Evolutionary conservation across 2,329 filamentous ascomycete genomes (phyloP).

Genomic region (Hymenoscyphus repandus): DNA sequence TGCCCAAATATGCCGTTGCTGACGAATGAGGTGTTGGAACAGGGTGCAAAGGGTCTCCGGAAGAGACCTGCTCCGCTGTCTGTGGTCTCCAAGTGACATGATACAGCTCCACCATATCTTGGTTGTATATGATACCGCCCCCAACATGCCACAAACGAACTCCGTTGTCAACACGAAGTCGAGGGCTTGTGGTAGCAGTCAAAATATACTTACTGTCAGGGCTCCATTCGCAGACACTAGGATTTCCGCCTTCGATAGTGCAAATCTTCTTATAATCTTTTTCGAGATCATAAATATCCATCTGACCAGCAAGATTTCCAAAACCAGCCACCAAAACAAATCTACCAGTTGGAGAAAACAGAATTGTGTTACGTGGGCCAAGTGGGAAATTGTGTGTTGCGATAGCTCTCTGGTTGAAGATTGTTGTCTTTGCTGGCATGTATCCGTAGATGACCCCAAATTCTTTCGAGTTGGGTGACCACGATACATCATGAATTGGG

Average conservation of each 20-base stretch:
- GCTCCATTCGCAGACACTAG: constrained; percentile 95
- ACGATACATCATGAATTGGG: constrained; percentile 95
- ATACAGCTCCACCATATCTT: constrained; percentile 93
- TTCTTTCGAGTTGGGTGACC: constrained; percentile 96
- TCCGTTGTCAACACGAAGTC: constrained; percentile 93
- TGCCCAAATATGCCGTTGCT: constrained; percentile 74
- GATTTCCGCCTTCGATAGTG: constrained; percentile 92
- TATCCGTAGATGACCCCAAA: constrained; percentile 97
- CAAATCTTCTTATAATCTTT: constrained; percentile 90
- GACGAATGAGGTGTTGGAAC: constrained; percentile 78
- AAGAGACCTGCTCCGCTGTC: constrained; percentile 50
- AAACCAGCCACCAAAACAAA: constrained; percentile 95
- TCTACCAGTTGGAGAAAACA: constrained; percentile 87
- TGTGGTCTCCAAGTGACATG: constrained; percentile 84
- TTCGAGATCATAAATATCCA: constrained; percentile 94
- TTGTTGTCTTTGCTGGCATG: constrained; percentile 98
- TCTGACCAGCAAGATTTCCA: constrained; percentile 93
- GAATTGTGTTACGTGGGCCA: constrained; percentile 86
- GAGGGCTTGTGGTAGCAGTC: constrained; percentile 94
- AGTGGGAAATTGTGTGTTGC: constrained; percentile 81
- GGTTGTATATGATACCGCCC: constrained; percentile 86
- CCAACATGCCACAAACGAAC: constrained; percentile 91
- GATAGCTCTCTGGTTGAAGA: constrained; percentile 87
- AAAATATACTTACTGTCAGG: constrained; percentile 93
- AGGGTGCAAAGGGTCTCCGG: constrained; percentile 66